phyloP scores from a whole-genome alignment of 176 grass and related monocot genomes.

The Guadua angustifolia region DNA sequence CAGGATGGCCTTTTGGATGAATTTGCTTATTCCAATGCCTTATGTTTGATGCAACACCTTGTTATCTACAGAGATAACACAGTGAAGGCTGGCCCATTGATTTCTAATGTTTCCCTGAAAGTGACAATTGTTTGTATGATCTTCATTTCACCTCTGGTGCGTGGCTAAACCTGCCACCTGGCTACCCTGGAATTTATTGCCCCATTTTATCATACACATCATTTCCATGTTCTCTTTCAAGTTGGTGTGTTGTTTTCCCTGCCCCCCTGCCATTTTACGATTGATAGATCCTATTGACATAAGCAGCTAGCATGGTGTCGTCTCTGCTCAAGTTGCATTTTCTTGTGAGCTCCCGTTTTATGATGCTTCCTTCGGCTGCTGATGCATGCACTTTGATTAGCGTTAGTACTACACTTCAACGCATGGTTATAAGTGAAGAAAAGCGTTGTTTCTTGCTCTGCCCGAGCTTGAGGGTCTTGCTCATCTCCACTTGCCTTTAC shows the following conservation, averaged over 20 bases:
- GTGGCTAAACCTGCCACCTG: neutral
- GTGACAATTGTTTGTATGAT: slow-evolving; percentile 28
- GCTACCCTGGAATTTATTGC: neutral
- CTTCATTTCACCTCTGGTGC: neutral
- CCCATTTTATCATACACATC: slow-evolving; percentile 22
- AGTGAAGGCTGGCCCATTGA: slow-evolving; percentile 28
- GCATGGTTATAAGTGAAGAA: neutral
- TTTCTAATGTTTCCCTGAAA: slow-evolving; percentile 33
- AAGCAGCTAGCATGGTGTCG: neutral
- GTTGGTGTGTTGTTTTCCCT: slow-evolving; percentile 20
- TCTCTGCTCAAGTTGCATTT: neutral
- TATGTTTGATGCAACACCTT: neutral
- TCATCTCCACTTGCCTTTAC: neutral
- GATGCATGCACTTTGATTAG: neutral
- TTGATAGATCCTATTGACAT: neutral
- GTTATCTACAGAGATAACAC: neutral
- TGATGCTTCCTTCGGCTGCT: neutral
- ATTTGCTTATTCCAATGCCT: neutral
- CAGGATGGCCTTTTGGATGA: neutral
- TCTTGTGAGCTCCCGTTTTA: neutral
- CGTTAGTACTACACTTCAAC: neutral
- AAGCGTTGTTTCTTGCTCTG: neutral
- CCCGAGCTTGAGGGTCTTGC: neutral
- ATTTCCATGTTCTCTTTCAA: slow-evolving; percentile 21
- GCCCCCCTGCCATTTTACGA: neutral